Evolutionary conservation across 2,329 filamentous ascomycete genomes (phyloP).

Genomic region (Atkinsonella hypoxylon): DNA sequence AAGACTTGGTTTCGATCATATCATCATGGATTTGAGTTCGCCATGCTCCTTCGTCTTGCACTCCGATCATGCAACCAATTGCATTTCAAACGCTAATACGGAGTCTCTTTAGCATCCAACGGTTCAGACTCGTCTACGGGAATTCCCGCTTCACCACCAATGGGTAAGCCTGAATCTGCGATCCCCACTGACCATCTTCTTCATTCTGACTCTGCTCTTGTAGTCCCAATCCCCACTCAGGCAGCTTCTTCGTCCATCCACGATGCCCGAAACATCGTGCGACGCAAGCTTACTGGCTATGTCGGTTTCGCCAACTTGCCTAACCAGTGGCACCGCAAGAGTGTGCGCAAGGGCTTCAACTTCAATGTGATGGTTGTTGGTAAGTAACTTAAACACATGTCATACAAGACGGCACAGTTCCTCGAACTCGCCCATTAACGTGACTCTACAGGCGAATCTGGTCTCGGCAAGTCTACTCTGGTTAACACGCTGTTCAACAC

Average conservation of each 20-base stretch:
- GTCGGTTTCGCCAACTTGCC: conserved; percentile 97
- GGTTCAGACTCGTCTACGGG: conserved; percentile 30
- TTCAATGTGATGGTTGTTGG: conserved; percentile 99
- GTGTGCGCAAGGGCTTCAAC: conserved; percentile 99
- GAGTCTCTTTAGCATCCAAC: conserved; percentile 28
- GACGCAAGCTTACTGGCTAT: conserved; percentile 95
- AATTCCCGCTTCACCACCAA: conserved; percentile 29
- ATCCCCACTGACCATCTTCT: conserved; percentile 17
- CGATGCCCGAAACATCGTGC: conserved; percentile 89
- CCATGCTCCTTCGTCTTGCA: conserved; percentile 22
- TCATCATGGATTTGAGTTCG: conserved; percentile 1
- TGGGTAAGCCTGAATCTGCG: conserved; percentile 24
- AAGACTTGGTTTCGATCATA: background rate
- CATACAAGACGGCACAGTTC: too few relatives aligned
- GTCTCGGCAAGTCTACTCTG: conserved; percentile 95
- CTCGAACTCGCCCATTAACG: background rate
- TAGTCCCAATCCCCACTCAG: conserved; percentile 24
- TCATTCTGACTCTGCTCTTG: conserved; percentile 22
- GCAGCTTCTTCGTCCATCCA: conserved; percentile 32
- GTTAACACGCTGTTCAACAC: conserved; percentile 99
- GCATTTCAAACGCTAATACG: conserved; percentile 7
- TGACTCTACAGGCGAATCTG: conserved; percentile 73
- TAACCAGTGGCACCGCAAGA: conserved; percentile 99
- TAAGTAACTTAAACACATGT: conserved; percentile 37
- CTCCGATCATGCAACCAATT: background rate